Conservation (phyloP, 2,329 filamentous ascomycete species). For the Bretziella fagacearum region DNA sequence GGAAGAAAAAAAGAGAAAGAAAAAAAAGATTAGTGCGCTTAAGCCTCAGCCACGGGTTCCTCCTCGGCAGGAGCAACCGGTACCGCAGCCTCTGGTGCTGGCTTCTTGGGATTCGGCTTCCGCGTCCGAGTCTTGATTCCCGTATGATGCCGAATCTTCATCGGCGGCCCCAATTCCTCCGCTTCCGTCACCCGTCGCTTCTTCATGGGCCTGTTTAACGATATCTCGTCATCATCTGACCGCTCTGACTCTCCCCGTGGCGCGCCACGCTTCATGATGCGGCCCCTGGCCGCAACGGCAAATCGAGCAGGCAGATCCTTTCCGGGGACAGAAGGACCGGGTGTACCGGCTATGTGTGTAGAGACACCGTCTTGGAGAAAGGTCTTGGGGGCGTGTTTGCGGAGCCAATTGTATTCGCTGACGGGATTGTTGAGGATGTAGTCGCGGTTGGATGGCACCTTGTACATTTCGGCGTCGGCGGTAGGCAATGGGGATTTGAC, state of each 20-base stretch:
- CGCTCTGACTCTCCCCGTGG: conserved; percentile 20
- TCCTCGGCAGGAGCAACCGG: not conserved
- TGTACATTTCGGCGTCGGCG: conserved; percentile 27
- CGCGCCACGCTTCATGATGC: conserved; percentile 22
- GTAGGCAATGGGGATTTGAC: conserved; percentile 33
- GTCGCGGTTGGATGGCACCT: conserved; percentile 25
- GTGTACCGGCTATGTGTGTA: not conserved
- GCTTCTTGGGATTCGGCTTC: conserved; percentile 10
- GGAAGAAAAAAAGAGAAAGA: conserved; percentile 1
- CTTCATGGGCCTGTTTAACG: conserved; percentile 8
- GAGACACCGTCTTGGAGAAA: conserved; percentile 55
- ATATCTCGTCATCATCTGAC: conserved; percentile 11
- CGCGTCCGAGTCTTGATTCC: conserved; percentile 13
- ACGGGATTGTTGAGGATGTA: conserved; percentile 51
- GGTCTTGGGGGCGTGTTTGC: conserved; percentile 66
- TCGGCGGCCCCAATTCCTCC: conserved; percentile 18
- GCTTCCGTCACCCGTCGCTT: conserved; percentile 21
- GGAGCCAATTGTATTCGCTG: conserved; percentile 90
- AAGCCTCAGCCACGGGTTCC: not conserved
- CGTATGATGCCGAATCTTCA: conserved; percentile 20
- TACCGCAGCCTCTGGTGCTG: conserved; percentile 2
- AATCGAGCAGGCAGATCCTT: conserved; percentile 21
- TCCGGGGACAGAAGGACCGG: conserved; percentile 22
- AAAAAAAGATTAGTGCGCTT: not conserved
- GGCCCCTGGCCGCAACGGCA: conserved; percentile 19